Evolutionary conservation across 164 flowering plant species (phyloP), one percentile per base, ranked within the genome.

Genomic region (Cinnamomum micranthum): DNA sequence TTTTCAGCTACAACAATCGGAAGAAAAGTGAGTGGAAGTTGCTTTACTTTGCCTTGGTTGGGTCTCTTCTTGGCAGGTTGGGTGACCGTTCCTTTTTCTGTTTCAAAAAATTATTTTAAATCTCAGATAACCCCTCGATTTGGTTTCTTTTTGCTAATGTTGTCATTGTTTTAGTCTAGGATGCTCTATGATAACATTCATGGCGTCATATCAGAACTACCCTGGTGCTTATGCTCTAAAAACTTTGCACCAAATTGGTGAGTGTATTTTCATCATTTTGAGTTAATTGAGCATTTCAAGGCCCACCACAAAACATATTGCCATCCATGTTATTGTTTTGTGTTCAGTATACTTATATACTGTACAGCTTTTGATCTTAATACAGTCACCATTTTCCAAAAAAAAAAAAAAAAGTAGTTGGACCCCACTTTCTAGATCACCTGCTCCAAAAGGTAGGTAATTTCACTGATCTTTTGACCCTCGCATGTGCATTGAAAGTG

Each of bases 181-280:
- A 76, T 90, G 91, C 84, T 82, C 94, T 23, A 60, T 76, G 71
- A 73, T 87, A 50, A 83, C 86, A 74, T 91, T 93, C 86, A 75
- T 91, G 91, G 97, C 99, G 67, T 95, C 99, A 22, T 91, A 92
- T 73, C 82, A 88, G 67, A 95, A 95, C 78, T 95, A 95, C 82
- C 96, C 99, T 35, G 85, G 91, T 80, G 98, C 92, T 60, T 74
- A 88, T 80, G 97, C 96, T 71, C 79, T 95, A 31, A 89, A 86
- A 81, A 79, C 77, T 64, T 85, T 95, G 84, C 98, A 95, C 85
- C 82, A 74, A 33, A 78, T 76, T 23, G 93, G 98, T 93, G 59
- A 82, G 88, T 55, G 60, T 55, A 15, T 20, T 15, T 55, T 19
- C n/a, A 17, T 17, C 60, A 17, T 55, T 55, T 15, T 55, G 60